These are phyloP conservation scores for Alternaria atra DNA, from an alignment of 2,329 filamentous ascomycete genomes.

Conservation along the genomic window DNA sequence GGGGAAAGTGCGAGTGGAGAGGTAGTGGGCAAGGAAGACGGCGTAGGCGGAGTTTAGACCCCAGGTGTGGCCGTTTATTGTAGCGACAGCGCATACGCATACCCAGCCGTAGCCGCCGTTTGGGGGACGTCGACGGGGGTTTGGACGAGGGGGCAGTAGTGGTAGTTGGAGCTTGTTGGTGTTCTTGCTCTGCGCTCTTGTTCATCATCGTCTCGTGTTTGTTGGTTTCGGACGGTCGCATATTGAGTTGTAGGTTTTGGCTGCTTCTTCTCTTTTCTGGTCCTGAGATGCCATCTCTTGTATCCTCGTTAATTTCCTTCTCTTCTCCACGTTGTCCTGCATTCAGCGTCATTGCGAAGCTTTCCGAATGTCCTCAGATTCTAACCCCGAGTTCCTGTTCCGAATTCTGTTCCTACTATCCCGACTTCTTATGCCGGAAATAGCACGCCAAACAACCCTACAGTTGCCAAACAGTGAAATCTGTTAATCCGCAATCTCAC, in stretches of 20 bases:
- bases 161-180: background rate
- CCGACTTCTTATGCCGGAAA: background rate
- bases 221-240: background rate
- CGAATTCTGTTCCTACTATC: background rate
- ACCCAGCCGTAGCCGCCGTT: conserved; percentile 71
- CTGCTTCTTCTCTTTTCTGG: background rate
- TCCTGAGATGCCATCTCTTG: background rate
- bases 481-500: background rate
- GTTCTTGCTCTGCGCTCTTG: background rate
- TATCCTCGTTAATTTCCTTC: conserved; percentile 3
- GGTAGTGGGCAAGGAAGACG: conserved; percentile 77
- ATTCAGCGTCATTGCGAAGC: background rate
- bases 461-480: background rate
- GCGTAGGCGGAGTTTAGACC: conserved; percentile 76
- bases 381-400: background rate
- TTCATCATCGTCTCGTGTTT: background rate
- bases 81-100: conserved; percentile 53
- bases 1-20: conserved; percentile 69
- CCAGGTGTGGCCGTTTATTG: conserved; percentile 69
- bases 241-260: background rate
- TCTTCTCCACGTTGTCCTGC: background rate
- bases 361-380: background rate
- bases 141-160: accelerated
- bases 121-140: conserved; percentile 56
- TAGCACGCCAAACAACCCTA: background rate